Conservation (phyloP, 2,329 filamentous ascomycete genomes). For the Uncinocarpus reesii region DNA sequence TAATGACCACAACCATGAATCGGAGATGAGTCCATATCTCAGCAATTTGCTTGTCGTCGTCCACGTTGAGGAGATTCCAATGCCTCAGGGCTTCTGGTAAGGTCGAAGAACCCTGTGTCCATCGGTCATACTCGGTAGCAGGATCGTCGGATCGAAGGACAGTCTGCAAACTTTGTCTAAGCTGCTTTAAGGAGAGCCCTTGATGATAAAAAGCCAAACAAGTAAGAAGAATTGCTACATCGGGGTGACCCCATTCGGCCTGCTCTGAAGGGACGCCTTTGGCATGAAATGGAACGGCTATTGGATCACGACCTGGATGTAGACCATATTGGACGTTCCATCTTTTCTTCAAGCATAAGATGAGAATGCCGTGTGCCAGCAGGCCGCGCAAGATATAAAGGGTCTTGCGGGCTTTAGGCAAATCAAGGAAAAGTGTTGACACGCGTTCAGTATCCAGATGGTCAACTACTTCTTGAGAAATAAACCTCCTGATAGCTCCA, state of each 20-base stretch:
- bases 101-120: slow-evolving; percentile 32
- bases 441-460: slow-evolving; percentile 16
- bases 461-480: slow-evolving; percentile 2
- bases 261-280: slow-evolving; percentile 54
- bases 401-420: slow-evolving; percentile 20
- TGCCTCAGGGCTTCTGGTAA: slow-evolving; percentile 42
- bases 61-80: slow-evolving; percentile 50
- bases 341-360: slow-evolving; percentile 50
- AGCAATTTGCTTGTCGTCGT: slow-evolving; percentile 44
- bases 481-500: slow-evolving; percentile 25
- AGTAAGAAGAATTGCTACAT: slow-evolving; percentile 56
- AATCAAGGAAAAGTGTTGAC: slow-evolving; percentile 23
- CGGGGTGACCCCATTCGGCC: slow-evolving; percentile 58
- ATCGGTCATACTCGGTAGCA: slow-evolving; percentile 45
- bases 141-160: slow-evolving; percentile 50
- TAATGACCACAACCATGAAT: slow-evolving; percentile 42
- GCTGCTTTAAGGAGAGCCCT: slow-evolving; percentile 43
- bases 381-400: slow-evolving; percentile 55
- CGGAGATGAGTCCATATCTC: slow-evolving; percentile 45
- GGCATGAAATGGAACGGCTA: slow-evolving; percentile 55
- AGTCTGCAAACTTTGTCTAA: slow-evolving; percentile 41
- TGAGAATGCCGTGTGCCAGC: slow-evolving; percentile 49
- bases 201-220: slow-evolving; percentile 58
- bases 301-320: slow-evolving; percentile 38
- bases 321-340: slow-evolving; percentile 60